Conservation (phyloP, 371 early-diverging fungal genomes). For the Umbelopsis sp. region DNA sequence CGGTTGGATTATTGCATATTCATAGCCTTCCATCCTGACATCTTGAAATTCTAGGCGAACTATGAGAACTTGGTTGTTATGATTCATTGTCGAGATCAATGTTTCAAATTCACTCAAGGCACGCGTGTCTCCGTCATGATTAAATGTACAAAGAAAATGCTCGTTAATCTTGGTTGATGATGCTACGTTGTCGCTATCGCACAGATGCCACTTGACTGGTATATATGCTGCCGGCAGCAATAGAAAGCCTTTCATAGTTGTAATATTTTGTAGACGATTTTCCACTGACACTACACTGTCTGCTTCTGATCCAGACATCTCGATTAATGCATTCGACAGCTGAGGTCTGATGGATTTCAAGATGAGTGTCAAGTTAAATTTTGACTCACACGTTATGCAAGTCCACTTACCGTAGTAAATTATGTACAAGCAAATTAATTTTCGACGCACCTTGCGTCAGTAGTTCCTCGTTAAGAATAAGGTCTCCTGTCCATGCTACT, state of each 20-base stretch:
- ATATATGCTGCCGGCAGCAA: background rate
- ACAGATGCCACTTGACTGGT: constrained; percentile 1
- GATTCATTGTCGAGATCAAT: background rate
- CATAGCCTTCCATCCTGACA: background rate
- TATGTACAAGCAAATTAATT: constrained; percentile 9
- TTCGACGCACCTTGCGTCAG: background rate
- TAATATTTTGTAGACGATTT: background rate
- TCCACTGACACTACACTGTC: background rate
- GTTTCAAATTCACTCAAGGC: background rate
- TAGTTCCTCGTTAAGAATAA: background rate
- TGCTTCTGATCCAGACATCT: background rate
- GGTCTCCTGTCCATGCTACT: background rate
- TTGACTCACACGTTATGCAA: background rate
- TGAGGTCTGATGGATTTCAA: background rate
- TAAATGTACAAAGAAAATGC: constrained; percentile 11
- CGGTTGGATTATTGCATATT: background rate
- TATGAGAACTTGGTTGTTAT: background rate
- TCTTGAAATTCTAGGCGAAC: background rate
- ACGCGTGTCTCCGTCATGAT: background rate
- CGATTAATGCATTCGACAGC: background rate
- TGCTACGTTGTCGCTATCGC: background rate
- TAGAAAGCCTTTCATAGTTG: background rate
- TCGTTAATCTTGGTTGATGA: background rate
- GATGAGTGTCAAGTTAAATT: background rate
- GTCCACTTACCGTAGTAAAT: background rate